phyloP scores from a whole-genome alignment of 139 green algal genomes.

The Picochlorum costavermella region DNA sequence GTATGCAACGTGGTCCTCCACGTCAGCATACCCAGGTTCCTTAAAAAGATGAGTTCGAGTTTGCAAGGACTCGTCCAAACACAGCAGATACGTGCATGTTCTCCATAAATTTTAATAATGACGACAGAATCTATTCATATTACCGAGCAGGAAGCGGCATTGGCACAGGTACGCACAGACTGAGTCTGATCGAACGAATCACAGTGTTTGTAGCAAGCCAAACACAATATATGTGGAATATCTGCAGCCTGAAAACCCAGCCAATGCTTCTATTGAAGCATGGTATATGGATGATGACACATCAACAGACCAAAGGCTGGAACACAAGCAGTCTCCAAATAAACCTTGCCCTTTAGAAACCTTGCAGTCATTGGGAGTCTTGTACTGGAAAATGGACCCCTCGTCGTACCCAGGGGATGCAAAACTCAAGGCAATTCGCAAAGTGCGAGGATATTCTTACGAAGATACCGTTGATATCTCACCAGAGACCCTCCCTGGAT shows the following conservation, averaged over 20 bases:
- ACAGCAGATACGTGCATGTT: too few species aligned
- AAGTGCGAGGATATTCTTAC: conserved; percentile 55
- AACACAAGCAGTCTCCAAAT: conserved; percentile 66
- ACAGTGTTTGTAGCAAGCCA: too few species aligned
- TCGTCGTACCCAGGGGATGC: conserved; percentile 56
- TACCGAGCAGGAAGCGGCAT: background rate
- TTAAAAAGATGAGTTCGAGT: too few species aligned
- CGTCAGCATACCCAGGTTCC: too few species aligned
- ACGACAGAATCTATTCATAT: background rate
- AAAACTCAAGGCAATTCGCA: conserved; percentile 64
- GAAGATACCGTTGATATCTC: conserved; percentile 38
- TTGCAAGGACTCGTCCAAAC: too few species aligned
- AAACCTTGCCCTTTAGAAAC: conserved; percentile 40
- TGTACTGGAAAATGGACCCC: conserved; percentile 70
- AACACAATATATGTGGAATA: background rate
- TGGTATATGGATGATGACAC: conserved; percentile 82
- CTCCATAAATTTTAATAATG: background rate
- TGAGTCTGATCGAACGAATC: background rate
- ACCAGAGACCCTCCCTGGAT: conserved; percentile 65
- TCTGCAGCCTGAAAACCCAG: conserved; percentile 46
- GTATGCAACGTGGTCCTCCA: too few species aligned
- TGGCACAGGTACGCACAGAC: background rate
- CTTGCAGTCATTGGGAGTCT: conserved; percentile 65
- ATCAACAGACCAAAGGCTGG: conserved; percentile 56
- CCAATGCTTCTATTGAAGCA: conserved; percentile 48